Conservation (phyloP, 176 grass and related monocot species). For the Oryza glumipatula region DNA sequence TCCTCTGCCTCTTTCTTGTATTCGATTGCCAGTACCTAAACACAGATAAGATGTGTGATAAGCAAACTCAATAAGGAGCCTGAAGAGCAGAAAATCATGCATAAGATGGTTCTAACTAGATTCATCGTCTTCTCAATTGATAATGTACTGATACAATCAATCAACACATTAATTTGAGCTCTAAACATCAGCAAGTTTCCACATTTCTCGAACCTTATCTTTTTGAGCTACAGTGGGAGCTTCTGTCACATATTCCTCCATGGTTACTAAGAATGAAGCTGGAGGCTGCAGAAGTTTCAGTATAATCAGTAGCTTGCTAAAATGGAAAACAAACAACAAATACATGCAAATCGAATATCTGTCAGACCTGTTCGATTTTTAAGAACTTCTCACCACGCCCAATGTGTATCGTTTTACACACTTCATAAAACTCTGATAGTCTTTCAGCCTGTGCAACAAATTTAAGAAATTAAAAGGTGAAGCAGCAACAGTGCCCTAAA, state of each 20-base stretch:
- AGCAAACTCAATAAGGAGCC: background rate
- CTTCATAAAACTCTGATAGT: slow-evolving; percentile 97
- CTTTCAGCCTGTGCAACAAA: slow-evolving; percentile 62
- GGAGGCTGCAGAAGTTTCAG: slow-evolving; percentile 72
- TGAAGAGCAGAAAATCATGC: too few relatives aligned
- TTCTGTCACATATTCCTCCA: slow-evolving; percentile 97
- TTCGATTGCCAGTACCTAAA: slow-evolving; percentile 83
- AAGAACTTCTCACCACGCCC: slow-evolving; percentile 85
- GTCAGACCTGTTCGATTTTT: slow-evolving; percentile 91
- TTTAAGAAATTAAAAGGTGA: slow-evolving; percentile 26
- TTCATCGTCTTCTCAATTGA: background rate
- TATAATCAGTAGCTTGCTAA: slow-evolving; percentile 32
- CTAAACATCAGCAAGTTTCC: slow-evolving; percentile 12
- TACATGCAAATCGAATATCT: slow-evolving; percentile 8
- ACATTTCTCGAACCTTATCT: slow-evolving; percentile 64
- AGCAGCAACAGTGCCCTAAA: slow-evolving; percentile 22
- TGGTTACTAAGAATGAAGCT: slow-evolving; percentile 83
- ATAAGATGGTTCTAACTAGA: background rate
- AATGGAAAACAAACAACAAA: background rate
- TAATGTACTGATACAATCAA: background rate
- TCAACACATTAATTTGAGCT: slow-evolving; percentile 21
- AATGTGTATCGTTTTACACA: slow-evolving; percentile 93
- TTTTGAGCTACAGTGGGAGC: slow-evolving; percentile 66
- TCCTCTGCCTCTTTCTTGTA: slow-evolving; percentile 90
- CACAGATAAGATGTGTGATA: slow-evolving; percentile 33